A percentile compares a stretch with the other conserved stretches of the same genome.
Conservation (phyloP, 2,329 filamentous ascomycete species). For the Aspergillus tubingensis region DNA sequence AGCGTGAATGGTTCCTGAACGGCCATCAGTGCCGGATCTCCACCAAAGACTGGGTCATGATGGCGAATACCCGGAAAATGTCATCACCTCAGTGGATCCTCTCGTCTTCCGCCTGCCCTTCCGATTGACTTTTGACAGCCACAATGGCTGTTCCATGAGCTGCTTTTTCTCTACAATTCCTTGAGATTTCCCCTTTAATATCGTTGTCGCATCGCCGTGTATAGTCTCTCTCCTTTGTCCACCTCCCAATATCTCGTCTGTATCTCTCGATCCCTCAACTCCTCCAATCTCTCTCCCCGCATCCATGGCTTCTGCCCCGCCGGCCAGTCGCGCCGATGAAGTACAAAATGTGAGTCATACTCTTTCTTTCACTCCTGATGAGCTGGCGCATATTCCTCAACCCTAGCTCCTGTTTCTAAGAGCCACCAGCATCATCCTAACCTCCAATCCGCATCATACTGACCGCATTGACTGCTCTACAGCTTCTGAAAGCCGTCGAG, state of each 20-base stretch:
- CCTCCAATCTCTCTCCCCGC: not conserved
- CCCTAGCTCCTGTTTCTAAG: not conserved
- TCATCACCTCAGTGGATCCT: constrained; percentile 8
- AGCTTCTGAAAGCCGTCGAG: constrained; percentile 46
- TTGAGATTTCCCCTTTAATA: not conserved
- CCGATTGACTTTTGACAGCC: not conserved
- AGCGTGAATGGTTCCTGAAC: no score
- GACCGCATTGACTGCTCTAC: not conserved
- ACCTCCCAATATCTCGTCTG: not conserved
- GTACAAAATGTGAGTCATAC: constrained; percentile 43
- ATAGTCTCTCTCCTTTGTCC: not conserved
- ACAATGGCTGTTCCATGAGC: not conserved
- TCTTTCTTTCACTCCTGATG: not conserved
- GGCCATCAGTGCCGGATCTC: no score
- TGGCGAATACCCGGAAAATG: constrained; percentile 7
- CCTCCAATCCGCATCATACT: constrained; percentile 1
- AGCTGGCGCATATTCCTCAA: not conserved
- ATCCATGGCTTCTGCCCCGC: constrained; percentile 28
- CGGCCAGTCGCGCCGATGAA: constrained; percentile 41
- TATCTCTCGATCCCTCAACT: not conserved
- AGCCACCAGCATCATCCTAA: no score
- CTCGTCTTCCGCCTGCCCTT: not conserved
- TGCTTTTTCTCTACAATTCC: not conserved
- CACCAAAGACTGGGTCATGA: not conserved
- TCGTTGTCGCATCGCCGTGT: not conserved